A percentile compares a stretch with the other conserved stretches of the same genome.
Conservation (phyloP, 768 basidiomycete species). For the Mycena rebaudengoi region DNA sequence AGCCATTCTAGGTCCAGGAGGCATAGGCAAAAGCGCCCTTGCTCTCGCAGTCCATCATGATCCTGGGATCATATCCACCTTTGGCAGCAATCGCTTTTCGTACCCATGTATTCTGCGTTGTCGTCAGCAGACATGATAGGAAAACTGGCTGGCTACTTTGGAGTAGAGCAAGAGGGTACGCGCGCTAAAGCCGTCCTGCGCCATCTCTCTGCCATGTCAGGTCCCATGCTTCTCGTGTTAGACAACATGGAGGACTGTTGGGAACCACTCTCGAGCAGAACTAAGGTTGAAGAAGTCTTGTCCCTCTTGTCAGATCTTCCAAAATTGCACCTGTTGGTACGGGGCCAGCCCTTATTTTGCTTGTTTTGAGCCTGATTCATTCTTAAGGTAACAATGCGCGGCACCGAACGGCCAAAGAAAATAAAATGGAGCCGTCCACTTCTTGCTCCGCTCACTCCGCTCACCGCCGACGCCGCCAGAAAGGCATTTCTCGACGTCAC, state of each 20-base stretch:
- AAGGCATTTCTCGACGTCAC: too few relatives aligned
- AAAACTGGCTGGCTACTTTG: not conserved
- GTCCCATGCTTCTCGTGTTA: not conserved
- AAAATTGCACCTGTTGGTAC: not conserved
- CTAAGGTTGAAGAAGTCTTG: not conserved
- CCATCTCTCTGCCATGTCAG: not conserved
- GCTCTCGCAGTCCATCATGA: not conserved
- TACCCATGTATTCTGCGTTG: not conserved
- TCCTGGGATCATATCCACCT: not conserved
- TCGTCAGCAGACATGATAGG: not conserved
- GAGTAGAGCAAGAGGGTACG: not conserved
- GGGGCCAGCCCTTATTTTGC: too few relatives aligned
- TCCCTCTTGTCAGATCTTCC: not conserved
- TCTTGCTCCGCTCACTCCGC: too few relatives aligned
- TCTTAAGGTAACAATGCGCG: too few relatives aligned
- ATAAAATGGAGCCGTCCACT: too few relatives aligned
- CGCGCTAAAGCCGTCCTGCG: not conserved
- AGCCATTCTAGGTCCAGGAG: not conserved
- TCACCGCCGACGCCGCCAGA: too few relatives aligned
- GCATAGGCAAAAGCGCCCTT: not conserved
- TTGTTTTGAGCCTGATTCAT: too few relatives aligned
- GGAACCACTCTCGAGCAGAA: not conserved
- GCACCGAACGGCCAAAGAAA: too few relatives aligned
- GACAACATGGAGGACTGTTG: constrained; percentile 2
- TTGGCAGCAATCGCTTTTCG: not conserved